Evolutionary conservation across 1,284 basidiomycete species (phyloP).

Genomic region (Ceratobasidium sp.): DNA sequence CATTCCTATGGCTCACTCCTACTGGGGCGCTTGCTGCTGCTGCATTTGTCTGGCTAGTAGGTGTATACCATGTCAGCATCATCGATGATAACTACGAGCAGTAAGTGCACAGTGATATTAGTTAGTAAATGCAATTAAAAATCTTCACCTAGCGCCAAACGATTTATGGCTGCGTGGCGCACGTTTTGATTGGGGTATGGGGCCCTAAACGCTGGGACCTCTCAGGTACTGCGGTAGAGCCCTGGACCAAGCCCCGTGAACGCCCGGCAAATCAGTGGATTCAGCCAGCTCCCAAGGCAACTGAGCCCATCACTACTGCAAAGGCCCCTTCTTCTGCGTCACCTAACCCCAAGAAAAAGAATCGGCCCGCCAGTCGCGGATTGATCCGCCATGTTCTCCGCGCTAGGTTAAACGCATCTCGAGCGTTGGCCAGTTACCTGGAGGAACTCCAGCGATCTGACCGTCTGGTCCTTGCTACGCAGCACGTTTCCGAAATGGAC

Average conservation of each 20-base stretch:
- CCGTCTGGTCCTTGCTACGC: slow-evolving; percentile 62
- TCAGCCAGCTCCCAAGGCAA: slow-evolving; percentile 52
- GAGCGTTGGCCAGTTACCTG: slow-evolving; percentile 73
- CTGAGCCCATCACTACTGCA: slow-evolving; percentile 46
- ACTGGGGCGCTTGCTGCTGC: slow-evolving; percentile 59
- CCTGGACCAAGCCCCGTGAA: slow-evolving; percentile 69
- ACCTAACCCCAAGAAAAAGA: slow-evolving; percentile 48
- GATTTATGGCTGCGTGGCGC: slow-evolving; percentile 87
- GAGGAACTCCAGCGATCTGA: slow-evolving; percentile 64
- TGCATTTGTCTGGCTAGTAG: slow-evolving; percentile 69
- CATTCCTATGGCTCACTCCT: slow-evolving; percentile 72
- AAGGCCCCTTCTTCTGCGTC: slow-evolving; percentile 44
- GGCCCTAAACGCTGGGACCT: slow-evolving; percentile 81
- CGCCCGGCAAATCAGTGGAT: slow-evolving; percentile 76
- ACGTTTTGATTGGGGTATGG: slow-evolving; percentile 89
- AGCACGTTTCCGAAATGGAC: slow-evolving; percentile 59
- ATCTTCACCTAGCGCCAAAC: slow-evolving; percentile 65
- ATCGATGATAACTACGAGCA: slow-evolving; percentile 80
- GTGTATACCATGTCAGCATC: slow-evolving; percentile 78
- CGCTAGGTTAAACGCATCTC: slow-evolving; percentile 77
- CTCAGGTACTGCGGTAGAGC: slow-evolving; percentile 69
- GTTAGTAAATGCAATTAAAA: neutral
- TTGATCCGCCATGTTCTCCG: slow-evolving; percentile 86
- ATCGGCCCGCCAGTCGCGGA: slow-evolving; percentile 72
- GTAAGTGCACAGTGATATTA: slow-evolving; percentile 55